These are phyloP conservation scores for Blastocladiella emersonii DNA, from an alignment of 371 early-diverging fungal genomes.

Conservation along the genomic window DNA sequence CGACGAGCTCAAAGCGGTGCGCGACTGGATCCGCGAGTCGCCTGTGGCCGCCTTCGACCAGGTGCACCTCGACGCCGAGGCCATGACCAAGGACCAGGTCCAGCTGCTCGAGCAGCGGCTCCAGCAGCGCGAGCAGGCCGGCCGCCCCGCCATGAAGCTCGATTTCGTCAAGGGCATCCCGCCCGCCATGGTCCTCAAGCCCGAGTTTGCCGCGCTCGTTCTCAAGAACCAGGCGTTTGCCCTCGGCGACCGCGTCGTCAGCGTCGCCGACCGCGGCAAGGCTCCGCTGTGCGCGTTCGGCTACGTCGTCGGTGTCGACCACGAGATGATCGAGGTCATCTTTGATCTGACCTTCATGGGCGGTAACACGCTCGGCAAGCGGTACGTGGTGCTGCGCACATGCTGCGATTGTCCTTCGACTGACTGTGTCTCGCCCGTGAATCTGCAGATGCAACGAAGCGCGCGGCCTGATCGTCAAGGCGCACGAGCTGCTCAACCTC, in stretches of 20 bases:
- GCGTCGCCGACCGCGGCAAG: conserved; percentile 55
- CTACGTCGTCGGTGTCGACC: conserved; percentile 64
- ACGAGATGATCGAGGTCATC: conserved; percentile 58
- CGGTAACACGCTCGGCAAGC: conserved; percentile 57
- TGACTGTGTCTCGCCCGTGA: neutral
- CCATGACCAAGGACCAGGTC: conserved; percentile 25
- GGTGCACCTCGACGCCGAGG: conserved; percentile 50
- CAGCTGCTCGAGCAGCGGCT: conserved; percentile 36
- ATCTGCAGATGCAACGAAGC: neutral
- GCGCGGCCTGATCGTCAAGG: neutral
- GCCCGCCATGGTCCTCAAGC: conserved; percentile 48
- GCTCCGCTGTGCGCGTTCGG: conserved; percentile 71
- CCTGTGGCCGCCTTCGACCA: conserved; percentile 46
- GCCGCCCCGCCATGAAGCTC: conserved; percentile 23
- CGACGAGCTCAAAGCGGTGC: conserved; percentile 33
- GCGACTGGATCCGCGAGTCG: conserved; percentile 46
- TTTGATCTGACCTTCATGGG: conserved; percentile 72
- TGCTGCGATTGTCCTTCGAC: neutral
- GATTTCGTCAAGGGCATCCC: conserved; percentile 44
- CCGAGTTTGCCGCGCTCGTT: conserved; percentile 52
- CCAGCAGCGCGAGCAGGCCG: conserved; percentile 20
- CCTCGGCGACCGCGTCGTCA: conserved; percentile 78
- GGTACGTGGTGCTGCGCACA: conserved; percentile 16
- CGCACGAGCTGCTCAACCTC: neutral
- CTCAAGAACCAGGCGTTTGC: conserved; percentile 59